A percentile compares a stretch with the other conserved stretches of the same genome.
Conservation (phyloP, 257 asterid genomes). For the Solanum infundibuliforme region DNA sequence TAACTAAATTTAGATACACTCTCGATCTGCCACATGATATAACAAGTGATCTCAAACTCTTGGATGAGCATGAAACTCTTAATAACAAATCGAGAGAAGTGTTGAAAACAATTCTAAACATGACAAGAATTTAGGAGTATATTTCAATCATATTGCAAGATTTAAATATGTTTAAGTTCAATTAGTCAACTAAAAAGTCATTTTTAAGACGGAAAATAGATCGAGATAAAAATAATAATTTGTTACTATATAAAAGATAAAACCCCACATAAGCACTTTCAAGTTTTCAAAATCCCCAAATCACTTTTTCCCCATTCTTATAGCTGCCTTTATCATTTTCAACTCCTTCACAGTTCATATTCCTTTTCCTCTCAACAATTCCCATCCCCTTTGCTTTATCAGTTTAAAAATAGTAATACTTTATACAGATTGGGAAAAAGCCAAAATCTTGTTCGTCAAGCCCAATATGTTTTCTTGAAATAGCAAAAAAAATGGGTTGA, state of each 20-base stretch:
- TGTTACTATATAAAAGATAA: no score
- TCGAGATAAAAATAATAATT: no score
- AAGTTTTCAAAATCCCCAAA: background rate
- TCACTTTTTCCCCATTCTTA: background rate
- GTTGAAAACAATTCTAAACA: accelerated
- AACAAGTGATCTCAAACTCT: no score
- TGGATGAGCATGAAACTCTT: background rate
- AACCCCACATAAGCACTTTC: background rate
- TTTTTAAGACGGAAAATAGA: no score
- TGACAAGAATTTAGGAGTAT: no score
- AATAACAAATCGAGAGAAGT: no score
- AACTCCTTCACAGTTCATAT: background rate
- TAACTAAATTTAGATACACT: no score
- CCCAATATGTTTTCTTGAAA: background rate
- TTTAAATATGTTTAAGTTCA: no score
- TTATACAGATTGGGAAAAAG: background rate
- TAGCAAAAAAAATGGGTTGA: background rate
- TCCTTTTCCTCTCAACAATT: background rate
- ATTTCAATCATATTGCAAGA: background rate
- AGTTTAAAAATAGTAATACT: background rate
- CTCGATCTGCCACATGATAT: no score
- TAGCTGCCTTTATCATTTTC: background rate
- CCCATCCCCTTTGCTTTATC: background rate
- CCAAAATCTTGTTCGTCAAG: background rate
- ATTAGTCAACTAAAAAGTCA: no score